These are phyloP conservation scores for Didymella exigua DNA, from an alignment of 2,329 filamentous ascomycete species.

Conservation along the genomic window DNA sequence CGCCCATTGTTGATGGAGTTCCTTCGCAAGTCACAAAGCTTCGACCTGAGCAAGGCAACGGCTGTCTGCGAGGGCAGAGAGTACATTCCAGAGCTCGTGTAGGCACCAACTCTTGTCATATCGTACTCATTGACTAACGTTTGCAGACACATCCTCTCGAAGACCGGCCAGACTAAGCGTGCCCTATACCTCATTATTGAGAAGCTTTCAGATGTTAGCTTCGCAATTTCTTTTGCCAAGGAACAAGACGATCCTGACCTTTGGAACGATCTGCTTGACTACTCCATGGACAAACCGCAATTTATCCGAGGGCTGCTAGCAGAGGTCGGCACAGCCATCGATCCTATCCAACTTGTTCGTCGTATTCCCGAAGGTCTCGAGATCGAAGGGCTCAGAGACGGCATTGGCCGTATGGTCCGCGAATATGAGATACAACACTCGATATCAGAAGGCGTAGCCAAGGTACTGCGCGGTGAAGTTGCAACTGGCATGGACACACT, in stretches of 20 bases:
- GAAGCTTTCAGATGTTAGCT: slow-evolving; percentile 85
- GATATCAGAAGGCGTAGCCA: slow-evolving; percentile 87
- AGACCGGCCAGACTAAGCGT: slow-evolving; percentile 90
- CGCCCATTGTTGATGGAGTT: slow-evolving; percentile 83
- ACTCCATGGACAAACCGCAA: slow-evolving; percentile 95
- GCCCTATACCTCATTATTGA: slow-evolving; percentile 93
- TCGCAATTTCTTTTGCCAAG: slow-evolving; percentile 93
- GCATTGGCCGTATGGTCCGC: slow-evolving; percentile 86
- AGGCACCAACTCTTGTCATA: slow-evolving; percentile 22
- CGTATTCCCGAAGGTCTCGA: slow-evolving; percentile 92
- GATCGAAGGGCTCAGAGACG: slow-evolving; percentile 87
- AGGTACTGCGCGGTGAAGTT: slow-evolving; percentile 86
- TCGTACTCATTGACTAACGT: slow-evolving; percentile 20
- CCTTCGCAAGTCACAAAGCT: slow-evolving; percentile 80
- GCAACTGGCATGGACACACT: slow-evolving; percentile 80
- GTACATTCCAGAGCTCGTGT: slow-evolving; percentile 89
- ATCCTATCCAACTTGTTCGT: slow-evolving; percentile 86
- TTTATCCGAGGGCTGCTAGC: slow-evolving; percentile 93
- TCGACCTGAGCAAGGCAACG: slow-evolving; percentile 81
- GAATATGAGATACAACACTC: slow-evolving; percentile 96
- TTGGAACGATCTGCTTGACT: slow-evolving; percentile 92
- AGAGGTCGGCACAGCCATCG: slow-evolving; percentile 90
- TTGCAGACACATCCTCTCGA: slow-evolving; percentile 77
- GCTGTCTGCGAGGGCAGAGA: slow-evolving; percentile 77
- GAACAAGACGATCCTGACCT: slow-evolving; percentile 89